These are phyloP conservation scores for Ophiostoma sp. DNA, from an alignment of 2,329 filamentous ascomycete species.

Conservation along the genomic window DNA sequence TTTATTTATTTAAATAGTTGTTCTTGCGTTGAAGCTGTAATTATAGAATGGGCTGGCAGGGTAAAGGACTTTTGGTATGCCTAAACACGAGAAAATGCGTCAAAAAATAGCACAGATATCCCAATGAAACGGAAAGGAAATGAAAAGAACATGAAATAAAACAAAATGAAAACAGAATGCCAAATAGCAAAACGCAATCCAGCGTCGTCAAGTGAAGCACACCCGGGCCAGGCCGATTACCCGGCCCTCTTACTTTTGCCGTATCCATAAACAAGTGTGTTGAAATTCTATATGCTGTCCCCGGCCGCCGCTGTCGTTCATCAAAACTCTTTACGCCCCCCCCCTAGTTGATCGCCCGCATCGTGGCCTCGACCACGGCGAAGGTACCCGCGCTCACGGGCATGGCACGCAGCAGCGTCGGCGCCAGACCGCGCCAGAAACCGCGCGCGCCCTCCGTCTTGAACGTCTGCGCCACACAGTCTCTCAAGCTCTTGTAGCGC, in stretches of 20 bases:
- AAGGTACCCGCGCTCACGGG: conserved; percentile 98
- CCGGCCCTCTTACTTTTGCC: conserved; percentile 3
- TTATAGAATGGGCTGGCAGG: conserved; percentile 3
- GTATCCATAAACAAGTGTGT: background rate
- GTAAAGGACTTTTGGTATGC: background rate
- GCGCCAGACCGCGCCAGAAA: conserved; percentile 93
- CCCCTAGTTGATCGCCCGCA: conserved; percentile 56
- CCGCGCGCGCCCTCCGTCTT: conserved; percentile 72
- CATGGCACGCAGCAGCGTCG: conserved; percentile 91
- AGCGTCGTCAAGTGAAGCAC: background rate
- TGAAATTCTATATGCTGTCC: background rate
- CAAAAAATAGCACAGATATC: conserved; percentile 1
- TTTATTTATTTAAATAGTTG: background rate
- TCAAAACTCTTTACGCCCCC: background rate
- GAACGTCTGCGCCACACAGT: conserved; percentile 85
- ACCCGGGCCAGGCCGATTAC: background rate
- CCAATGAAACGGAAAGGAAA: background rate
- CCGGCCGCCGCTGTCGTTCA: background rate
- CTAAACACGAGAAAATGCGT: background rate
- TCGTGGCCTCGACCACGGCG: conserved; percentile 72
- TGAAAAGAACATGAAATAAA: background rate
- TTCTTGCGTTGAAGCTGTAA: conserved; percentile 14
- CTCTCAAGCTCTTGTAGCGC: conserved; percentile 78
- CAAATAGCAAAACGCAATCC: conserved; percentile 10
- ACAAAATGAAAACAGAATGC: background rate